These are phyloP conservation scores for Boletus fagicola DNA, from an alignment of 768 basidiomycete species.

Conservation along the genomic window DNA sequence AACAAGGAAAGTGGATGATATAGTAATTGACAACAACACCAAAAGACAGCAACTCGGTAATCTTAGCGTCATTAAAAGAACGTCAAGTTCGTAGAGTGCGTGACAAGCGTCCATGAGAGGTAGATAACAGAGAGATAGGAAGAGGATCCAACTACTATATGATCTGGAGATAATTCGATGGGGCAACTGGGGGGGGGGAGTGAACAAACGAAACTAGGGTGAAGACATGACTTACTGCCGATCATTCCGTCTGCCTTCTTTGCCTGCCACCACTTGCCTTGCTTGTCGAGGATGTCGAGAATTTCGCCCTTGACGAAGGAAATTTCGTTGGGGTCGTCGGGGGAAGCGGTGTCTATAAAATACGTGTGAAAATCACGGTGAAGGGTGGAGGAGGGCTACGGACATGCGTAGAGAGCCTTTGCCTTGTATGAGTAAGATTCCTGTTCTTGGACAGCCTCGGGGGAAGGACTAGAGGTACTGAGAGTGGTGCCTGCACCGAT, in stretches of 20 bases:
- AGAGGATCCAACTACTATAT: constrained; percentile 45
- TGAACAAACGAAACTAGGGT: constrained; percentile 5
- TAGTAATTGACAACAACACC: constrained; percentile 31
- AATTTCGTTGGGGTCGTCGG: constrained; percentile 95
- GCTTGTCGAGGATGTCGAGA: constrained; percentile 89
- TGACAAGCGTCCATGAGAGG: constrained; percentile 27
- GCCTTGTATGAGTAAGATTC: constrained; percentile 70
- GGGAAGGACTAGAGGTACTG: constrained; percentile 20
- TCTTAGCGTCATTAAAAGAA: constrained; percentile 30
- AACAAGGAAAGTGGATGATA: constrained; percentile 29
- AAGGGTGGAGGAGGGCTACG: constrained; percentile 31
- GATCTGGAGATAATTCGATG: constrained; percentile 83
- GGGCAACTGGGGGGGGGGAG: constrained; percentile 55
- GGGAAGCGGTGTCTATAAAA: constrained; percentile 78
- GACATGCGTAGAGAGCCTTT: constrained; percentile 88
- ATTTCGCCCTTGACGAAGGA: constrained; percentile 91
- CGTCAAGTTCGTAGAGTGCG: constrained; percentile 33
- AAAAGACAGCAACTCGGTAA: constrained; percentile 13
- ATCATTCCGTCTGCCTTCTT: constrained; percentile 70
- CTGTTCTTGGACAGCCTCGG: constrained; percentile 32
- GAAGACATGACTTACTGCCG: constrained; percentile 60
- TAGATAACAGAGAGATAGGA: constrained; percentile 8
- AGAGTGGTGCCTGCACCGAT: constrained; percentile 51
- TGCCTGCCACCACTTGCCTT: constrained; percentile 93
- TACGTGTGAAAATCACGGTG: constrained; percentile 21